These are phyloP conservation scores for Fusarium torreyae DNA, from an alignment of 2,329 filamentous ascomycete species.

Conservation along the genomic window DNA sequence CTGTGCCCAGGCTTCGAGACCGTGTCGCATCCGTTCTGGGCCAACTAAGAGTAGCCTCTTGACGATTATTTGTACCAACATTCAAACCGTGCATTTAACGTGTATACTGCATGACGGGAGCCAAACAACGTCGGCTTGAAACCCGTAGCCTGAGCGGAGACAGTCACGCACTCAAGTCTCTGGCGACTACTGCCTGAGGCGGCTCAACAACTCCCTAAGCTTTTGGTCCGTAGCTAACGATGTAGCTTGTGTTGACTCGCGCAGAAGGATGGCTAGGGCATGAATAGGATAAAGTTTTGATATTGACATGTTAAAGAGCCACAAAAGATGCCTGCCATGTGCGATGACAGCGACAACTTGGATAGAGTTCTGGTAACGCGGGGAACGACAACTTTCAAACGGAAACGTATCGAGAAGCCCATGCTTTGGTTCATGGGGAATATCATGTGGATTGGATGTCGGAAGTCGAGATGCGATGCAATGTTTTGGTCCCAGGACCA, in stretches of 20 bases:
- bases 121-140: background rate
- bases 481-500: background rate
- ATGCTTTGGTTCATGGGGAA: background rate
- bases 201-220: slow-evolving; percentile 8
- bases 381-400: slow-evolving; percentile 24
- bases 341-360: slow-evolving; percentile 17
- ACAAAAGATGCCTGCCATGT: slow-evolving; percentile 21
- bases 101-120: slow-evolving; percentile 11
- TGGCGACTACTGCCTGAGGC: background rate
- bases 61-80: slow-evolving; percentile 7
- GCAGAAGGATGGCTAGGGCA: slow-evolving; percentile 1
- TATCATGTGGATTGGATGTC: background rate
- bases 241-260: slow-evolving; percentile 16
- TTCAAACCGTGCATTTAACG: slow-evolving; percentile 3
- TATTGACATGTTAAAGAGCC: slow-evolving; percentile 13
- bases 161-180: background rate
- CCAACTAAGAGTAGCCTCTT: slow-evolving; percentile 19
- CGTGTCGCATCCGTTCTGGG: slow-evolving; percentile 10
- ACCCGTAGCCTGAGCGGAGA: background rate
- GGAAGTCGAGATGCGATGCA: slow-evolving; percentile 4
- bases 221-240: background rate
- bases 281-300: slow-evolving; percentile 2
- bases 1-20: slow-evolving; percentile 26
- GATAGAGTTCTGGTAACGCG: slow-evolving; percentile 34
- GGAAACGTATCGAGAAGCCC: slow-evolving; percentile 13